A percentile compares a stretch with the other conserved stretches of the same genome.
Evolutionary conservation across 768 basidiomycete species (phyloP).

Genomic region (Omphalotus guepiniiformis): DNA sequence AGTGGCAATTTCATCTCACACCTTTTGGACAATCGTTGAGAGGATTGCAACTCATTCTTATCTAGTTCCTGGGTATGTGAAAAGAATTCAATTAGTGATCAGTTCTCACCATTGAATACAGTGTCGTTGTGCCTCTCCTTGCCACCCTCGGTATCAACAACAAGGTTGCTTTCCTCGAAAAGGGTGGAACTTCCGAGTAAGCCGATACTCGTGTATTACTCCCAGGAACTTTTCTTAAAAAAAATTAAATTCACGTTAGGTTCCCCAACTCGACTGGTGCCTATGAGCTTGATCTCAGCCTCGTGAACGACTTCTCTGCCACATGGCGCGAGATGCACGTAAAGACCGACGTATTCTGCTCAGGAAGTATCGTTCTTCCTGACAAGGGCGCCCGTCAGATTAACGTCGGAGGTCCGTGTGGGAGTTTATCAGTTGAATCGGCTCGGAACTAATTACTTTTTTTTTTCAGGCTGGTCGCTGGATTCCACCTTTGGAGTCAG

Average conservation of each 20-base stretch:
- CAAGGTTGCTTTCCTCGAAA: constrained; percentile 79
- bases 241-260: too few relatives aligned
- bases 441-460: constrained; percentile 12
- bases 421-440: neutral
- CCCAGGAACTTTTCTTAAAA: neutral
- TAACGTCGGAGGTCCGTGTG: constrained; percentile 51
- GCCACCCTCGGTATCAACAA: constrained; percentile 77
- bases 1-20: neutral
- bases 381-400: constrained; percentile 66
- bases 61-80: constrained; percentile 44
- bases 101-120: constrained; percentile 18
- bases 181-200: constrained; percentile 57
- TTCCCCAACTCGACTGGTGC: constrained; percentile 68
- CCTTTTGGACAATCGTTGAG: neutral
- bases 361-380: constrained; percentile 67
- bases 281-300: constrained; percentile 68
- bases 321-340: constrained; percentile 79
- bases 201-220: constrained; percentile 11
- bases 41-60: constrained; percentile 7
- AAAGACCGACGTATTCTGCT: constrained; percentile 77
- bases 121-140: constrained; percentile 68
- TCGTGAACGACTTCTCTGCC: constrained; percentile 42
- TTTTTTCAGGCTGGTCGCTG: constrained; percentile 50
- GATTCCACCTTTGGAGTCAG: constrained; percentile 71
- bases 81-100: neutral